Percentiles rank a stretch among this genome's conserved stretches.
Evolutionary conservation across 257 asterid genomes (phyloP).

Genomic region (Fraxinus cuspidata): DNA sequence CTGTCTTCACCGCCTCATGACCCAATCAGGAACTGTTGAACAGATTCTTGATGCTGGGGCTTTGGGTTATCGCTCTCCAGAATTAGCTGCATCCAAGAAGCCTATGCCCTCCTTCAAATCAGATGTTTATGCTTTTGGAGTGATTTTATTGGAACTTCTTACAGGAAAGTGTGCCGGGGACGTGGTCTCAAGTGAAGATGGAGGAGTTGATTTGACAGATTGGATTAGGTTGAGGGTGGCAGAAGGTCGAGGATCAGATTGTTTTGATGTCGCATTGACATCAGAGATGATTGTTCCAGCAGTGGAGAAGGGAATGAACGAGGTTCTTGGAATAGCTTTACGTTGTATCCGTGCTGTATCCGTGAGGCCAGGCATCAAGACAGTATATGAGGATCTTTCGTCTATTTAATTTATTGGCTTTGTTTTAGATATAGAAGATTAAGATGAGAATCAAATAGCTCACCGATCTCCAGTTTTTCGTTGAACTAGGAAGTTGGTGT

Average conservation of each 20-base stretch:
- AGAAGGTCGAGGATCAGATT: constrained; percentile 71
- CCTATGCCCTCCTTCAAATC: constrained; percentile 93
- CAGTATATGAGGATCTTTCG: constrained; percentile 87
- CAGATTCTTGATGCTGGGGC: constrained; percentile 96
- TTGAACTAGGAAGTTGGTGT: constrained; percentile 41
- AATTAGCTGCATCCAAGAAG: constrained; percentile 74
- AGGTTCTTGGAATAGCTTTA: constrained; percentile 78
- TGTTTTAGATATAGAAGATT: constrained; percentile 24
- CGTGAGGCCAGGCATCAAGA: constrained; percentile 95
- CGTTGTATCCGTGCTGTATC: constrained; percentile 77
- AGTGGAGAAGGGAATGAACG: constrained; percentile 79
- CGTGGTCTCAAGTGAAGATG: constrained; percentile 82
- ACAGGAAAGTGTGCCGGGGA: constrained; percentile 97
- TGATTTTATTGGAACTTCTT: constrained; percentile 72
- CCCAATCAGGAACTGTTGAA: constrained; percentile 83
- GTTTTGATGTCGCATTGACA: constrained; percentile 63
- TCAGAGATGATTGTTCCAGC: constrained; percentile 57
- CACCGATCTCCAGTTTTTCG: constrained; percentile 67
- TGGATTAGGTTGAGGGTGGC: constrained; percentile 93
- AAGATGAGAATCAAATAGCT: constrained; percentile 76
- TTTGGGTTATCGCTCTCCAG: constrained; percentile 93
- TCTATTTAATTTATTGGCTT: constrained; percentile 56
- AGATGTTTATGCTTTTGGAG: constrained; percentile 92
- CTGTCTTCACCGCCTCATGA: constrained; percentile 96
- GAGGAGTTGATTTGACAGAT: constrained; percentile 84